Base-by-base conservation (phyloP, 2,329 filamentous ascomycete species). In the Cordyceps sp. region DNA sequence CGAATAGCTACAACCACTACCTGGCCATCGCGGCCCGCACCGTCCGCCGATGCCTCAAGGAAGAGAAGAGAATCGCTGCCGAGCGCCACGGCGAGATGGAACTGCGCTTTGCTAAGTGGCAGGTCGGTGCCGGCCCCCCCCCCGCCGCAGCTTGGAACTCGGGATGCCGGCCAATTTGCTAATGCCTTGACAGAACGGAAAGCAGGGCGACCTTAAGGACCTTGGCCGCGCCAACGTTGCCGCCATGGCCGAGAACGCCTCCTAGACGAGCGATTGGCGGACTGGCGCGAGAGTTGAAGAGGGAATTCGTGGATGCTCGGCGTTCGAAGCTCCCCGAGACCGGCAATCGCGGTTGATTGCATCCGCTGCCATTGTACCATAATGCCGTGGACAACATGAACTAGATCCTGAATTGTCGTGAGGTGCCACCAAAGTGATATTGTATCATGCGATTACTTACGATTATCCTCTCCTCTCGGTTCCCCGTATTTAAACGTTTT, bases 1-100 rank as follows among this genome's bases (percentile, higher is more conserved):
- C 23, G 30, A 40, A 55, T 59, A 98, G 90, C 67, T 98, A 98
- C 83, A 98, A 98, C 79, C 90, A 86, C 68, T 96, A 94, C 78
- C 78, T 98, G 57, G 77, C 86, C 55, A 74, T 98, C 64, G 85
- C 90, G 53, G 76, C 86, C 62, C 85, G 86, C 62, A 81, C 83
- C 55, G 82, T 98, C 59, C 90, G 92, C 66, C 81, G 84, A 59
- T 93, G 85, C 58, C 71, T 98, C 59, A 94, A 96, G 73, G 90
- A 98, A 54, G 83, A 90, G 36, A 79, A 85, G 68, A 76, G 90
- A 64, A 60, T 94, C 45, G 58, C 58, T 45, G 85, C 86, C 43
- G 90, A 96, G 73, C 78, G 83, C 55, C 77, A 90, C 57, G 86
- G 85, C 54, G 74, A 85, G 61, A 78, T 78, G 62, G 88, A 96